phyloP scores from a whole-genome alignment of 1,284 basidiomycete genomes.

The Cryptococcus sp. region DNA sequence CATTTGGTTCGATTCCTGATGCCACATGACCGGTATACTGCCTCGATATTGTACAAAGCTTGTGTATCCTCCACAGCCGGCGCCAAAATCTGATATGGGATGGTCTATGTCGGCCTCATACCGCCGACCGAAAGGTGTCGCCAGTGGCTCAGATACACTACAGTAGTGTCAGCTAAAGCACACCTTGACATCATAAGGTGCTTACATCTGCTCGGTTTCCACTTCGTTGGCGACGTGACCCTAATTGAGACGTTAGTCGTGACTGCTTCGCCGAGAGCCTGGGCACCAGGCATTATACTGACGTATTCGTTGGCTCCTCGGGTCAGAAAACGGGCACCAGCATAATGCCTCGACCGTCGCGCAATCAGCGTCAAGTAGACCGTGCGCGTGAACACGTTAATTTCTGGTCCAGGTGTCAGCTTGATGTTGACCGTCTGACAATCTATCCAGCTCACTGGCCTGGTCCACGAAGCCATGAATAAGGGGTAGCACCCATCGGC shows the following conservation, averaged over 20 bases:
- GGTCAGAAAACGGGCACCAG: slow-evolving; percentile 92
- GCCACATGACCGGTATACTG: slow-evolving; percentile 95
- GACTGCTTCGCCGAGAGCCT: too few species aligned
- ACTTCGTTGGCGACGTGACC: slow-evolving; percentile 99
- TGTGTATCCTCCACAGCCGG: slow-evolving; percentile 70
- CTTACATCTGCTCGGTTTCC: slow-evolving; percentile 90
- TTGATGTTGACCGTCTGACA: background rate
- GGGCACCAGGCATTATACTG: background rate
- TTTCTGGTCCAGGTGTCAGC: slow-evolving; percentile 60
- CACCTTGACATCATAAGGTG: background rate
- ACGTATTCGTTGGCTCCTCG: slow-evolving; percentile 81
- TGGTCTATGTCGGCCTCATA: slow-evolving; percentile 52
- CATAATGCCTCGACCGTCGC: slow-evolving; percentile 89
- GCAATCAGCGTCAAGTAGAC: slow-evolving; percentile 94
- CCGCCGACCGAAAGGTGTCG: slow-evolving; percentile 74
- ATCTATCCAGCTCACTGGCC: slow-evolving; percentile 69
- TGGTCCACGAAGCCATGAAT: slow-evolving; percentile 94
- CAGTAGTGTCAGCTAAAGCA: background rate
- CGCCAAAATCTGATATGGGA: slow-evolving; percentile 25
- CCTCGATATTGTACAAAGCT: slow-evolving; percentile 96
- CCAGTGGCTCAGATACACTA: slow-evolving; percentile 82
- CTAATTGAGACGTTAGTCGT: slow-evolving; percentile 53
- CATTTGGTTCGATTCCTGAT: slow-evolving; percentile 89
- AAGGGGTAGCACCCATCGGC: slow-evolving; percentile 86
- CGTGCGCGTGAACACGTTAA: slow-evolving; percentile 85